Percentiles rank a stretch among this genome's conserved stretches.
Conservation (phyloP, 192 early-diverging fungal species). For the Lobosporangium transversale region DNA sequence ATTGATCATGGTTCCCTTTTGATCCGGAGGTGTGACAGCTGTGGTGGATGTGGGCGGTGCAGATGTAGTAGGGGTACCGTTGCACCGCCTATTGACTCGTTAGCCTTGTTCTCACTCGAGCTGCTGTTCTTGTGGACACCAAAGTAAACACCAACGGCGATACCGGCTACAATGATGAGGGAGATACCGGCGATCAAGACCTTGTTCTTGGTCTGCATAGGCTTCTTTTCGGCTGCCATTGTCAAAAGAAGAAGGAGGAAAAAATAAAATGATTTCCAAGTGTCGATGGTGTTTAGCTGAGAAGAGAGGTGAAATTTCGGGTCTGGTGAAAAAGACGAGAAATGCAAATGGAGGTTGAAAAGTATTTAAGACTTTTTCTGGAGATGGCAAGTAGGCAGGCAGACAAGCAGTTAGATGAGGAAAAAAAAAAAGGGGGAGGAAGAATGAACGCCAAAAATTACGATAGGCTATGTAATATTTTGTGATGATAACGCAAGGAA, state of each 20-base stretch:
- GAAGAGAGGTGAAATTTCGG: no score
- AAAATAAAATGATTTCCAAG: not conserved
- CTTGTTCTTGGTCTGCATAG: constrained; percentile 55
- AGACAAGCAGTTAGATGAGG: no score
- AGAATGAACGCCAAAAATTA: no score
- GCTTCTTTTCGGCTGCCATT: constrained; percentile 46
- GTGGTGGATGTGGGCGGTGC: constrained; percentile 6
- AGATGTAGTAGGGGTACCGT: not conserved
- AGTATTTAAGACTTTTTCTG: not conserved
- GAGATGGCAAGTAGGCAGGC: no score
- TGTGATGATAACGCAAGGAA: no score
- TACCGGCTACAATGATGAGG: constrained; percentile 23
- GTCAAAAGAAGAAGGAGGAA: not conserved
- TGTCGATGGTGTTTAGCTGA: no score
- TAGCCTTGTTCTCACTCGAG: constrained; percentile 8
- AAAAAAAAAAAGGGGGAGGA: no score
- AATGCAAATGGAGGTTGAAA: not conserved
- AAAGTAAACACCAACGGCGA: constrained; percentile 45
- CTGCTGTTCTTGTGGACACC: constrained; percentile 33
- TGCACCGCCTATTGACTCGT: constrained; percentile 3
- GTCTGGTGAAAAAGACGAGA: not conserved
- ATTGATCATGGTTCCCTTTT: constrained; percentile 51
- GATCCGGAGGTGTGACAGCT: not conserved
- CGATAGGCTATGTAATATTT: no score
- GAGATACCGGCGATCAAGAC: constrained; percentile 46